Conservation (phyloP, 1,284 basidiomycete species). For the Pisolithus thermaeus region DNA sequence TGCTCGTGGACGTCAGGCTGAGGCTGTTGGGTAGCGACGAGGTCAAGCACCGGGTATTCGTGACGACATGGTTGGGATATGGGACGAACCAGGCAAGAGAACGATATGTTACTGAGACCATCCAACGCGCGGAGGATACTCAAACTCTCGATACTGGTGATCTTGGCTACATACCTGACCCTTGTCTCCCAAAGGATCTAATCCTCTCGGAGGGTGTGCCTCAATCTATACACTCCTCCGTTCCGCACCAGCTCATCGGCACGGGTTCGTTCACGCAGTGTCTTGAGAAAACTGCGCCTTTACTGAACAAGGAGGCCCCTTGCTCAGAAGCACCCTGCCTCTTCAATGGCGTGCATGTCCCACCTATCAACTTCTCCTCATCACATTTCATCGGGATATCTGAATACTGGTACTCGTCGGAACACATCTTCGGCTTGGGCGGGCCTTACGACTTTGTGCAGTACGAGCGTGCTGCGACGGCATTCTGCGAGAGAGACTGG, state of each 20-base stretch:
- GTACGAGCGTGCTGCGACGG: constrained; percentile 88
- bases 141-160: constrained; percentile 13
- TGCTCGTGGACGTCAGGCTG: constrained; percentile 78
- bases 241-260: constrained; percentile 67
- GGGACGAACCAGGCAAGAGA: constrained; percentile 95
- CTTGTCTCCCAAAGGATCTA: constrained; percentile 84
- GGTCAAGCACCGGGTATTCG: constrained; percentile 90
- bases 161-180: constrained; percentile 62
- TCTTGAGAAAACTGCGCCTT: constrained; percentile 63
- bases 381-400: constrained; percentile 96
- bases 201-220: constrained; percentile 49
- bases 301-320: constrained; percentile 82
- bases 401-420: constrained; percentile 99
- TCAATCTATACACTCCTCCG: constrained; percentile 39
- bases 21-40: constrained; percentile 82
- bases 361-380: constrained; percentile 84
- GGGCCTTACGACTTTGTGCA: constrained; percentile 95
- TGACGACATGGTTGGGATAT: constrained; percentile 98
- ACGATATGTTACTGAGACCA: constrained; percentile 73
- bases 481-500: constrained; percentile 86
- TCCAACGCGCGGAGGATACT: constrained; percentile 49
- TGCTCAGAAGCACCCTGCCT: constrained; percentile 86
- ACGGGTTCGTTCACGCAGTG: constrained; percentile 91
- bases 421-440: constrained; percentile 92
- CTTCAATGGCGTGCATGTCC: constrained; percentile 97